Evolutionary conservation across 441 rosid species (phyloP), one percentile per base, ranked within the genome.

Genomic region (Aleurites moluccanus): DNA sequence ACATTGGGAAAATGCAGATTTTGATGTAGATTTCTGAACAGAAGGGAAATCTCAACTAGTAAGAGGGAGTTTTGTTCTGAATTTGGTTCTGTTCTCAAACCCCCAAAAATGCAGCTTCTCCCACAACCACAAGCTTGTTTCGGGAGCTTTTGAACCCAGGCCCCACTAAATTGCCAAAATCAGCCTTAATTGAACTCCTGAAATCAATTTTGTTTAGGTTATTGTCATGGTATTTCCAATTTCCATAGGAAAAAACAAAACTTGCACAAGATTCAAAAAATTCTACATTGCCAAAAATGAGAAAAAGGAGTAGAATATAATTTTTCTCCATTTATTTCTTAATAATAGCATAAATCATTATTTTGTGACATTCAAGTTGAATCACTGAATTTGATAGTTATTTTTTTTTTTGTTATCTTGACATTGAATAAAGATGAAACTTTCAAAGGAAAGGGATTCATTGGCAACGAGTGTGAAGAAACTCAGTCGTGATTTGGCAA

Each of bases 401-500:
- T 30, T 61, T 69, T 66, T 61, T 69, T 66, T 33, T 47, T 69
- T 13, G 13, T 70, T 76, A 15, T 68, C 30, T 73, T 71, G 16
- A 20, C 70, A 64, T 60, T 49, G 11, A 38, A 76, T 80, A 84
- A 74, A 91, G 96, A 77, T 76, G 81, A 86, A 88, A 75, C 90
- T 92, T 68, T 78, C 84, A 1, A 83, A 86, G 80, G 98, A 91
- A 45, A 84, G 92, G 25, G 94, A 92, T 80, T 85, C 91, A n/a
- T 73, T 92, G 81, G 86, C 87, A 13, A 40, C 82, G 79, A 88
- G 87, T 25, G 89, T 85, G 55, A 92, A 88, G 89, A 92, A 90
- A 79, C 96, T 91, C 55, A 80, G 85, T 77, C 92, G 93, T 70
- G 94, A 92, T 84, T 85, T 86, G 70, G 75, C 90, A 42, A 92